Conservation (phyloP, 768 basidiomycete genomes). For the Galerina marginata region DNA sequence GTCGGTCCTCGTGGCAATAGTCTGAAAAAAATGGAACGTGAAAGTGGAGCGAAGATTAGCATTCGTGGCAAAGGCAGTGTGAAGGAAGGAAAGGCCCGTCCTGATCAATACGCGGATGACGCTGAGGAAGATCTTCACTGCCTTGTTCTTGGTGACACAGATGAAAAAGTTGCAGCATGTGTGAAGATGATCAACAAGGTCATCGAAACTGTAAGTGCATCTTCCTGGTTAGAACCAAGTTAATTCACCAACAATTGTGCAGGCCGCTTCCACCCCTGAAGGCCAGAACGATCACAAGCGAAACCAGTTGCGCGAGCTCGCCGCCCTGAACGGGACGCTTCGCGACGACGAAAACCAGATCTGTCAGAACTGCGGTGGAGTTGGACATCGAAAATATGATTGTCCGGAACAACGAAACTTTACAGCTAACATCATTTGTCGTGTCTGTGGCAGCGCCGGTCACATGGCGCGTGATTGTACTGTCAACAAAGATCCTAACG, state of each 20-base stretch:
- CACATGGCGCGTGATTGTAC: constrained; percentile 99
- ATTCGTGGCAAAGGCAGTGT: constrained; percentile 98
- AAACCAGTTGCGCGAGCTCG: constrained; percentile 96
- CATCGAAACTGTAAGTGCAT: constrained; percentile 88
- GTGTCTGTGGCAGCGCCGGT: constrained; percentile 95
- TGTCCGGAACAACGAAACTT: constrained; percentile 98
- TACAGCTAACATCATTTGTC: constrained; percentile 99
- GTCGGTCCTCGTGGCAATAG: constrained; percentile 99
- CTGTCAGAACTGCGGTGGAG: constrained; percentile 94
- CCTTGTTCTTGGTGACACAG: constrained; percentile 90
- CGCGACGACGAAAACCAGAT: constrained; percentile 99
- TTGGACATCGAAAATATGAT: constrained; percentile 98
- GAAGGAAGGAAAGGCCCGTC: constrained; percentile 97
- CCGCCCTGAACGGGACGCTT: constrained; percentile 96
- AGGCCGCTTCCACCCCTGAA: constrained; percentile 99
- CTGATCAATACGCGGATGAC: constrained; percentile 94
- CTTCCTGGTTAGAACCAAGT: neutral
- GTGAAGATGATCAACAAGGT: constrained; percentile 97
- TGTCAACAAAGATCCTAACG: constrained; percentile 89
- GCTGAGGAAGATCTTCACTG: constrained; percentile 99
- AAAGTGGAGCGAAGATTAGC: constrained; percentile 97
- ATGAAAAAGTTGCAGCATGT: constrained; percentile 90
- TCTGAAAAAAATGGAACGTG: constrained; percentile 99
- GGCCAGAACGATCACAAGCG: constrained; percentile 99
- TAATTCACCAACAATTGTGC: constrained; percentile 10